These are phyloP conservation scores for Mallotus japonicus DNA, from an alignment of 441 rosid species.

Conservation along the genomic window DNA sequence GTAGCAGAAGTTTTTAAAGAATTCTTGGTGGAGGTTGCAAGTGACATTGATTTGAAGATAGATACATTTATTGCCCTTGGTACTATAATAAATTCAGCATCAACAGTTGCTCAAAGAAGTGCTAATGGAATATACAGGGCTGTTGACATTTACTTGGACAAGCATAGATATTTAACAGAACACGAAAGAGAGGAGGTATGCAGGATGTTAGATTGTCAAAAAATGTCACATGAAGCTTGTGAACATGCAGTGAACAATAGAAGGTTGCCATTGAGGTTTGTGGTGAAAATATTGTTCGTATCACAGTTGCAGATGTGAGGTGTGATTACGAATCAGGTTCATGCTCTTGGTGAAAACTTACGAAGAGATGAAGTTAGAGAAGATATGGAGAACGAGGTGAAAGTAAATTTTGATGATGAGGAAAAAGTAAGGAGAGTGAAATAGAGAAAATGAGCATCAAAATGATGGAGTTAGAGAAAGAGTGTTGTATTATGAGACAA, in stretches of 20 bases:
- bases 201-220: no score
- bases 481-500: neutral
- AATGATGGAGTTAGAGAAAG: constrained; percentile 18
- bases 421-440: constrained; percentile 38
- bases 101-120: constrained; percentile 39
- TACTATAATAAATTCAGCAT: constrained; percentile 47
- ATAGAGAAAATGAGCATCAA: constrained; percentile 29
- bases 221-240: constrained; percentile 64
- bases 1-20: constrained; percentile 73
- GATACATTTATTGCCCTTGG: constrained; percentile 49
- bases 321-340: constrained; percentile 32
- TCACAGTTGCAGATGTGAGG: constrained; percentile 65
- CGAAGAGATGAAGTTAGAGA: constrained; percentile 33
- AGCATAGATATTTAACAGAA: no score
- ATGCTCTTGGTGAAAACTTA: no score
- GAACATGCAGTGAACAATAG: constrained; percentile 70
- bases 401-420: constrained; percentile 13
- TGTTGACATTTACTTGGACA: no score
- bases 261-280: constrained; percentile 64
- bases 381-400: constrained; percentile 22
- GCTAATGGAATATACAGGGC: constrained; percentile 75
- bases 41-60: constrained; percentile 43
- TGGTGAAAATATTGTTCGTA: constrained; percentile 53
- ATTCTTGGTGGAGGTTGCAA: constrained; percentile 51
- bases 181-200: no score